Percentiles rank a stretch among this genome's conserved stretches.
These are phyloP conservation scores for Senna tora DNA, from an alignment of 306 rosid species.

Conservation along the genomic window DNA sequence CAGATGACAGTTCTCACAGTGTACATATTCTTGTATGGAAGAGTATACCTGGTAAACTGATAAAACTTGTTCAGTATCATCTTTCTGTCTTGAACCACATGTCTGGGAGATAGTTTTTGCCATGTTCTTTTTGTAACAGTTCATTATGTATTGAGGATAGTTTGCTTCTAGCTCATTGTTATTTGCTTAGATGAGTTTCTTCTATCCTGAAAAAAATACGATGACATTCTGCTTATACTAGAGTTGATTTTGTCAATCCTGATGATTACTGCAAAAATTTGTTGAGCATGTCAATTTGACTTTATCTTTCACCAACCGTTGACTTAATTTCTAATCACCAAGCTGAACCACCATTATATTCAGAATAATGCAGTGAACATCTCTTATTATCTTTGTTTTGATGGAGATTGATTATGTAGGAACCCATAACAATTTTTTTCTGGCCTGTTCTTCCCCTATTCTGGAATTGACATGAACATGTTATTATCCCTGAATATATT, in stretches of 20 bases:
- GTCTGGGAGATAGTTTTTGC: background rate
- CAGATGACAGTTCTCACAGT: slow-evolving; percentile 98
- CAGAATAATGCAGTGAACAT: background rate
- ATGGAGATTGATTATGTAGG: slow-evolving; percentile 22
- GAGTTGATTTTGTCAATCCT: slow-evolving; percentile 3
- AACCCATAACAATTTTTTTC: background rate
- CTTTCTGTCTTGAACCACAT: slow-evolving; percentile 19
- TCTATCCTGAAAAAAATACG: background rate
- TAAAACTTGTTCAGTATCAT: slow-evolving; percentile 9
- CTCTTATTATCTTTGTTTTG: background rate
- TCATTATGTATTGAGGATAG: slow-evolving; percentile 5
- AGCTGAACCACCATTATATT: background rate
- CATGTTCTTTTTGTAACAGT: background rate
- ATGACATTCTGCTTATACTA: background rate
- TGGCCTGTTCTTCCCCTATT: slow-evolving; percentile 14
- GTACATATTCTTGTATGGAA: slow-evolving; percentile 87
- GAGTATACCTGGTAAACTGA: slow-evolving; percentile 83
- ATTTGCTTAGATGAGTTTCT: background rate
- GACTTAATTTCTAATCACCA: background rate
- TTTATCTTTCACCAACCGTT: background rate
- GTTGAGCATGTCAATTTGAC: background rate
- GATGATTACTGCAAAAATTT: background rate
- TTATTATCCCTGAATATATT: slow-evolving; percentile 21
- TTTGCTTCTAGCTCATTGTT: slow-evolving; percentile 8
- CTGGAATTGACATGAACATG: slow-evolving; percentile 1